Base-by-base conservation (phyloP, 1,284 basidiomycete genomes). In the Vanrija sp. region DNA sequence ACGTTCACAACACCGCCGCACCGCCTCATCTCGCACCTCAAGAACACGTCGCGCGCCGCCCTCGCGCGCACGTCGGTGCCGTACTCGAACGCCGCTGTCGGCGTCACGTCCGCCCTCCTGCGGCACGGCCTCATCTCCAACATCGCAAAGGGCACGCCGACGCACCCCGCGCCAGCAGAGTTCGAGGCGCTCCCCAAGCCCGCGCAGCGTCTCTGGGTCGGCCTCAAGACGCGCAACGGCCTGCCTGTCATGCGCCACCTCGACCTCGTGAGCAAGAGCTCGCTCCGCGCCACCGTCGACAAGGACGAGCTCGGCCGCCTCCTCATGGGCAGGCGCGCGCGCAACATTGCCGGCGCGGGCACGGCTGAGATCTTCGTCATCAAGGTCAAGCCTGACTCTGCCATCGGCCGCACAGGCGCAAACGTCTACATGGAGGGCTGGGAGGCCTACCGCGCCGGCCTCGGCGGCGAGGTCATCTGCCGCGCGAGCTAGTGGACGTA, bases 391-490 rank as follows among this genome's bases (percentile, higher is more conserved):
- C 49, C 64, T 14, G 64, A 68, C 43, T 26, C 38, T 14, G 28
- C 46, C 19, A 38, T 29, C 15, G 67, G 63, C 10, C 58, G 65
- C 43, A 58, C 51, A 34, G 67, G 67, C 23, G 59, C 46, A 25
- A 63, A 67, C 16, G 58, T 60, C 25, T 73, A 68, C 57, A 65
- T 74, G 67, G 75, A 77, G 54, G 75, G 75, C 8, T 77, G 74
- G 74, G 73, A 77, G 58, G 75, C 75, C 29, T 77, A 69, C 71
- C 62, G 74, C 52, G 67, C 67, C 15, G 75, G 75, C 19, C 60
- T 73, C 38, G 75, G 75, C 16, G 75, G 75, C 28, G 75, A 77
- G 65, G 62, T 77, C 42, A 57, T 77, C 39, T 74, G 74, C 57
- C 61, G 74, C 44, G 73, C 67, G 8, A 52, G 54, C 21, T 62